Conservation (phyloP, 2,329 filamentous ascomycete genomes). For the Beauveria sp. region DNA sequence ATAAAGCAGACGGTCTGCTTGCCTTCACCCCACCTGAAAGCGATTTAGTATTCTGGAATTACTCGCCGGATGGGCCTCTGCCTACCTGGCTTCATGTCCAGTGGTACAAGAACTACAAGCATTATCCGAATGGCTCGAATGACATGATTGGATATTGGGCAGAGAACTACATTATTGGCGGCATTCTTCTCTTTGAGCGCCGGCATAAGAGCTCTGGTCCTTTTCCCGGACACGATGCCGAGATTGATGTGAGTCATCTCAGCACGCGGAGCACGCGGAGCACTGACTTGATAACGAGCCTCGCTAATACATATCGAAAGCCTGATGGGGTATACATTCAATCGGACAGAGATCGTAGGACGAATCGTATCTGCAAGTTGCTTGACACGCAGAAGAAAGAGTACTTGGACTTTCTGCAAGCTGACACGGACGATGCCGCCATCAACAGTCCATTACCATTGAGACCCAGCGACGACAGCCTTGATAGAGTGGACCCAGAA, state of each 20-base stretch:
- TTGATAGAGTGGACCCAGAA: slow-evolving; percentile 19
- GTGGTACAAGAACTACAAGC: slow-evolving; percentile 14
- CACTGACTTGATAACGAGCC: too few species aligned
- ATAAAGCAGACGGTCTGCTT: slow-evolving; percentile 18
- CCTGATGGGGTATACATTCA: slow-evolving; percentile 13
- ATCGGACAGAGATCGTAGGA: slow-evolving; percentile 4
- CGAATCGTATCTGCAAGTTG: slow-evolving; percentile 17
- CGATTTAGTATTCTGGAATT: background rate
- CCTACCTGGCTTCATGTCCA: slow-evolving; percentile 18
- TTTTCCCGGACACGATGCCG: background rate
- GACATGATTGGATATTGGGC: slow-evolving; percentile 18
- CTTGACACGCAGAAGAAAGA: slow-evolving; percentile 14
- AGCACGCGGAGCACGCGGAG: too few species aligned
- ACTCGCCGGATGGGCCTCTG: slow-evolving; percentile 14
- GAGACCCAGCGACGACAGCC: slow-evolving; percentile 14
- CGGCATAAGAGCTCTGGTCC: background rate
- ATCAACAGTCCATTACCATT: slow-evolving; percentile 15
- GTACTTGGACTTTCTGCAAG: slow-evolving; percentile 14
- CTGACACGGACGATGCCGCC: background rate
- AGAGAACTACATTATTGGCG: slow-evolving; percentile 13
- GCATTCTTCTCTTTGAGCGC: slow-evolving; percentile 3
- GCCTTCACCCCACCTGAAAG: slow-evolving; percentile 17
- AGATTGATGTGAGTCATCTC: background rate
- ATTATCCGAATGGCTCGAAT: slow-evolving; percentile 15
- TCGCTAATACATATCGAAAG: too few species aligned